A percentile compares a stretch with the other conserved stretches of the same genome.
Evolutionary conservation across 768 basidiomycete species (phyloP).

Genomic region (Tylopilus sp.): DNA sequence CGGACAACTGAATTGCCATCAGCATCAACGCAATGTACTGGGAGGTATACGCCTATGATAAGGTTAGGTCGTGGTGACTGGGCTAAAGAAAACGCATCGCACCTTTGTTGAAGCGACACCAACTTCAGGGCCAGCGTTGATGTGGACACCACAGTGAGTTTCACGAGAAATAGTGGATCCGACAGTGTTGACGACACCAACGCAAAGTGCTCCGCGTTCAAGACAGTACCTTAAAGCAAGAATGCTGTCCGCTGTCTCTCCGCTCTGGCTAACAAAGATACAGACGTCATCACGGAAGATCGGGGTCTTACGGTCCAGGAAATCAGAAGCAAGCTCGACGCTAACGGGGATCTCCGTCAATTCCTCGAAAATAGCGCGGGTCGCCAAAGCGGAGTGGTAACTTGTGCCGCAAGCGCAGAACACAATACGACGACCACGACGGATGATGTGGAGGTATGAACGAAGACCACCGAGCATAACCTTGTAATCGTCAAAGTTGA

Average conservation of each 20-base stretch:
- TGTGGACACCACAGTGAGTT: constrained; percentile 99
- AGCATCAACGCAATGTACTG: constrained; percentile 98
- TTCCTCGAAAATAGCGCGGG: constrained; percentile 97
- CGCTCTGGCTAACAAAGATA: constrained; percentile 94
- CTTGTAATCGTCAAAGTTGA: constrained; percentile 92
- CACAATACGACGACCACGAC: constrained; percentile 89
- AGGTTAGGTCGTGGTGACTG: neutral
- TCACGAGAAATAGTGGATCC: constrained; percentile 97
- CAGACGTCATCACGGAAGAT: constrained; percentile 99
- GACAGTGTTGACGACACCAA: constrained; percentile 98
- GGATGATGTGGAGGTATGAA: constrained; percentile 92
- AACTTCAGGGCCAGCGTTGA: constrained; percentile 98
- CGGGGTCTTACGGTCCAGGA: constrained; percentile 97
- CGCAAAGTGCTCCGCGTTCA: constrained; percentile 92
- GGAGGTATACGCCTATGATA: constrained; percentile 84
- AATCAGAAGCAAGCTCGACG: constrained; percentile 96
- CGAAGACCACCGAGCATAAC: constrained; percentile 96
- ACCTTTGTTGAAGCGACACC: constrained; percentile 99
- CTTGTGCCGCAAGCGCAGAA: constrained; percentile 99
- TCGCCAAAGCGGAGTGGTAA: constrained; percentile 96
- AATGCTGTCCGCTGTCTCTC: constrained; percentile 98
- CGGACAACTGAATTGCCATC: constrained; percentile 97
- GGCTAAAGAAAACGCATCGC: neutral
- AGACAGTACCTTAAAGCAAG: constrained; percentile 93
- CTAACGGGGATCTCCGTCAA: constrained; percentile 97